A percentile compares a stretch with the other conserved stretches of the same genome.
Evolutionary conservation across 148 eudicot species (phyloP).

Genomic region (Rheum nobile): DNA sequence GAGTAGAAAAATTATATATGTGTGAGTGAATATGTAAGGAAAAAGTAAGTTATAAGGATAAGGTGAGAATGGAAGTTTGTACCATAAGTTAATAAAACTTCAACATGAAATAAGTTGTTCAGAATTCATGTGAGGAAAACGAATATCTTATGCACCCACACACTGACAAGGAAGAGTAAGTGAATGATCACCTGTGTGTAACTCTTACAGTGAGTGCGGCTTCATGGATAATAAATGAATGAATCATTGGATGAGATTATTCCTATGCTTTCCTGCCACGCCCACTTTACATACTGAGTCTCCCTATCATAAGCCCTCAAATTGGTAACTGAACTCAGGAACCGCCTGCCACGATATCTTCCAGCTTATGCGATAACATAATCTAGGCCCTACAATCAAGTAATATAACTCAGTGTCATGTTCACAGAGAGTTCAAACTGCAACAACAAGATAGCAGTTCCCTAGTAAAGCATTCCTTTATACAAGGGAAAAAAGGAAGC

Average conservation of each 20-base stretch:
- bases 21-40: background rate
- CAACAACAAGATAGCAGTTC: no score
- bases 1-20: no score
- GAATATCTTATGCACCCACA: no score
- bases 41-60: background rate
- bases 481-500: no score
- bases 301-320: slow-evolving; percentile 91
- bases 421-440: no score
- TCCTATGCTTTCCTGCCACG: slow-evolving; percentile 89
- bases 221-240: slow-evolving; percentile 87
- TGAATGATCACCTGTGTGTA: slow-evolving; percentile 63
- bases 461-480: no score
- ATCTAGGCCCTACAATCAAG: slow-evolving; percentile 68
- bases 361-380: slow-evolving; percentile 86
- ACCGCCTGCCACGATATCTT: slow-evolving; percentile 53
- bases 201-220: slow-evolving; percentile 70
- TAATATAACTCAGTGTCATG: slow-evolving; percentile 8
- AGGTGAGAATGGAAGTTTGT: background rate
- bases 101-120: background rate
- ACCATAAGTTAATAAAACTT: background rate
- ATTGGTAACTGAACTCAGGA: slow-evolving; percentile 74
- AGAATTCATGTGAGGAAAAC: background rate
- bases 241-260: slow-evolving; percentile 94
- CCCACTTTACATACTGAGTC: slow-evolving; percentile 96
- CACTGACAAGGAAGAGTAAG: no score